Percentiles rank a stretch among this genome's conserved stretches.
These are phyloP conservation scores for Fusarium anthophilum DNA, from an alignment of 2,329 filamentous ascomycete genomes.

Conservation along the genomic window DNA sequence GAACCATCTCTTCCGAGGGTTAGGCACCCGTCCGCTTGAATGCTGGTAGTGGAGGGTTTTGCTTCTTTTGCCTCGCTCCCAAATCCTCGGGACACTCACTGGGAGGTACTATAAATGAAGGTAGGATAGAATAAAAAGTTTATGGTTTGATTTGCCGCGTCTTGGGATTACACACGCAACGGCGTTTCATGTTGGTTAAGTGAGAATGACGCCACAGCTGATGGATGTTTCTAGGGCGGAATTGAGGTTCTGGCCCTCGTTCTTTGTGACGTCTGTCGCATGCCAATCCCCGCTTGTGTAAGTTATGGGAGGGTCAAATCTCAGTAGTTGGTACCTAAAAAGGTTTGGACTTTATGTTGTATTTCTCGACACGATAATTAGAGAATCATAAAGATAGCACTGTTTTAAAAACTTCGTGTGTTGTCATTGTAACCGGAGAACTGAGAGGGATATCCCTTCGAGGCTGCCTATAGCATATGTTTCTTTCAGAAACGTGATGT, in stretches of 20 bases:
- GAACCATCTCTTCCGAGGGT: conserved; percentile 19
- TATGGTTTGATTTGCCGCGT: not conserved
- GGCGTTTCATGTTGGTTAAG: not conserved
- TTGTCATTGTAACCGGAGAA: not conserved
- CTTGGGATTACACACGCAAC: not conserved
- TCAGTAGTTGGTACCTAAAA: not conserved
- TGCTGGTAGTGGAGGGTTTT: conserved; percentile 12
- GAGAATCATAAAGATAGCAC: not conserved
- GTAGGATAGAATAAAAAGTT: not conserved
- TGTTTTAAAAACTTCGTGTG: not conserved
- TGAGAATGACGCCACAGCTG: conserved; percentile 13
- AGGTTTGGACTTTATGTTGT: not conserved
- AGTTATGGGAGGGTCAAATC: not conserved
- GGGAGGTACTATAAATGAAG: not conserved
- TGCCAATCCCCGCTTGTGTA: conserved; percentile 22
- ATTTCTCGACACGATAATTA: too few relatives aligned
- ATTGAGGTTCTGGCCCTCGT: conserved; percentile 9
- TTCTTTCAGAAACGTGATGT: not conserved
- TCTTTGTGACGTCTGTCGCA: conserved; percentile 24
- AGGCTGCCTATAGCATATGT: not conserved
- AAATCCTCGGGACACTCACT: not conserved
- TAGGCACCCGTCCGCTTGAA: conserved; percentile 38
- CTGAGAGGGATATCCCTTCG: not conserved
- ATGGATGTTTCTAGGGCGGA: conserved; percentile 1
- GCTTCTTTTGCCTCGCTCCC: conserved; percentile 17